Evolutionary conservation across 306 rosid species (phyloP), one percentile per base, ranked within the genome.

Genomic region (Cicer bijugum): DNA sequence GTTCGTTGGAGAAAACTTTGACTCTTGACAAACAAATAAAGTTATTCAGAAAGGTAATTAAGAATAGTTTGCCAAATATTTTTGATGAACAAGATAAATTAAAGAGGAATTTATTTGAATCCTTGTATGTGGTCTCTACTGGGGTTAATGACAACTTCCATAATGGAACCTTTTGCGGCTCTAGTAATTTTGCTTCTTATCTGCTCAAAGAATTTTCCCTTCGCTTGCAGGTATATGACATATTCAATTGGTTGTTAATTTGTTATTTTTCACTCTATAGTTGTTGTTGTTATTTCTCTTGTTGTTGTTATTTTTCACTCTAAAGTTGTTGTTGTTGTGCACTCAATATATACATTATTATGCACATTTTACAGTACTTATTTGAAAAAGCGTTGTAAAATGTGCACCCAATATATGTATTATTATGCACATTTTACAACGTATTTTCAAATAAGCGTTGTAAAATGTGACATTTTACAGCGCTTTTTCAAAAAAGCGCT

Each of bases 91-190:
- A 50, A 43, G 69, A 60, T 47, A 7, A 44, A 51, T 2, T 83
- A 56, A 52, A 71, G 63, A 75, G 9, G n/a, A 72, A 79, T 75
- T 9, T 79, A 19, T 83, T 82, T 51, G 73, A 79, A 37, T 83
- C 86, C 23, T 66, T 83, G 58, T 71, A 71, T 67, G 5, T 71
- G 14, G 47, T 79, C 44, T 69, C 69, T 42, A 1, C 63, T 1
- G 81, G 83, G 8, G 58, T 75, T 50, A 79, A 83, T 71, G 86
- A 83, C 59, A 4, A 65, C 51, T 42, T 33, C 52, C 43, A 7
- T 2, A 71, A 66, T 15, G 28, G 37, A 71, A 65, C 16, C 50
- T 79, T 75, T 19, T 57, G 35, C 0, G 74, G 81, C n/a, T 8
- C 67, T 46, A 7, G 6, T 5, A 43, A 43, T 6, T 57, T 79